Base-by-base conservation (phyloP, 2,329 filamentous ascomycete species). In the Verticillium dahliae region DNA sequence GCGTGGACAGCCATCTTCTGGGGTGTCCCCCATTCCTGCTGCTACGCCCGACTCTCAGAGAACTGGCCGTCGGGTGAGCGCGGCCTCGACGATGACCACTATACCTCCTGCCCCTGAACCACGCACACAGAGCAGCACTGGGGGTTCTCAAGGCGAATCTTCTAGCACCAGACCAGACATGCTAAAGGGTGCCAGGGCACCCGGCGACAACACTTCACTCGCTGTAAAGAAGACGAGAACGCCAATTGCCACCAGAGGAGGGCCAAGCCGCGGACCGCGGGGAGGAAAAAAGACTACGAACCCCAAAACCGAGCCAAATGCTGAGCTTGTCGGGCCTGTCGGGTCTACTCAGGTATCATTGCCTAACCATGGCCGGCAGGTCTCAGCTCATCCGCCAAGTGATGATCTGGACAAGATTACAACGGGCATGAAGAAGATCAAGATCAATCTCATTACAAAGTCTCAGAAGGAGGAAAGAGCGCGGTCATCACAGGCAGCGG, bases 401-500 rank as follows among this genome's bases (percentile, higher is more conserved):
- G 74, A 78, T 57, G 81, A 81, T 57, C 69, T 88, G 39, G 83
- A 87, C 60, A 80, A 74, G 58, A 77, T 89, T 63, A 82, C 84
- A 0, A 78, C 76, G 39, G 81, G 83, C 1, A 83, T 88, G 80
- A 86, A 83, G 70, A 86, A 82, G 70, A 84, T 88, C 62, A 86
- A 83, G 69, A 85, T 88, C 67, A 87, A 83, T 59, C 70, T 88
- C 31, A 76, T 87, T 45, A 86, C 84, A 1, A 80, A 85, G 63
- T 78, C 84, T 45, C 82, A 86, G 67, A 81, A 79, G 66, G 84
- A 85, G 58, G 83, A 81, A 1, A 80, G 77, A 33, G 79, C 80
- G 59, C 69, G 70, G 60, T 67, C 71, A n/a, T 58, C 60, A 22
- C 50, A 68, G 56, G 62, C 59, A 63, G 45, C 45, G 55, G 54